Evolutionary conservation across 371 early-diverging fungal species (phyloP), one percentile per base, ranked within the genome.

Genomic region (Actinomortierella wolfii): DNA sequence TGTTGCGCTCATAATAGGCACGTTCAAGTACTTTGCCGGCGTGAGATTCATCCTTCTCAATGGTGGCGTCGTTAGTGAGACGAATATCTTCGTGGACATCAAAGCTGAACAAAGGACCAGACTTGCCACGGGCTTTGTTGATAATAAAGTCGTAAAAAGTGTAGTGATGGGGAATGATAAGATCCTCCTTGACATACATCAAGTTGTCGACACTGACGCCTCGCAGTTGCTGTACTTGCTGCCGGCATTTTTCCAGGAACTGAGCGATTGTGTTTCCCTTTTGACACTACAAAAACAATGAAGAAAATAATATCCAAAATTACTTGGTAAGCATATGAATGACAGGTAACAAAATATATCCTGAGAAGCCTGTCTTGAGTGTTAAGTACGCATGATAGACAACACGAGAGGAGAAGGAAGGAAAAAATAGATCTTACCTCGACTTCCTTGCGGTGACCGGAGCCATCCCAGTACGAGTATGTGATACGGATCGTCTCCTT

Each of bases 121-220:
- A 95, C 67, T 97, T 97, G 18, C 97, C 97, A 44, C 97, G 88
- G 17, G 94, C 92, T 73, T 94, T 93, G 82, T 96, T 97, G 70
- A 97, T 81, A 40, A 97, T 97, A 56, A 97, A 95, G 69, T 97
- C 97, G 79, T 97, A 97, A 67, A 97, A 97, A 6, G 96, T 92
- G 71, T 91, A 94, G 63, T 96, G 94, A 76, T 95, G 95, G 18
- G 97, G 97, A 55, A 97, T 93, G 59, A 97, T 95, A 57, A 97
- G 68, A 83, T 97, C 97, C 80, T 97, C 97, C 74, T 97, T 97
- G 50, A 96, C 85, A 68, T 93, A 97, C 54, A 97, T 81, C 67
- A 97, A 62, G 61, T 93, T 92, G 64, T 96, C 97, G 34, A 90
- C 92, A 59, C 89, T 90, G 23, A 92, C 83, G 14, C 89, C 86